Percentiles rank a stretch among this genome's conserved stretches.
These are phyloP conservation scores for Cercis canadensis DNA, from an alignment of 306 rosid species.

Conservation along the genomic window DNA sequence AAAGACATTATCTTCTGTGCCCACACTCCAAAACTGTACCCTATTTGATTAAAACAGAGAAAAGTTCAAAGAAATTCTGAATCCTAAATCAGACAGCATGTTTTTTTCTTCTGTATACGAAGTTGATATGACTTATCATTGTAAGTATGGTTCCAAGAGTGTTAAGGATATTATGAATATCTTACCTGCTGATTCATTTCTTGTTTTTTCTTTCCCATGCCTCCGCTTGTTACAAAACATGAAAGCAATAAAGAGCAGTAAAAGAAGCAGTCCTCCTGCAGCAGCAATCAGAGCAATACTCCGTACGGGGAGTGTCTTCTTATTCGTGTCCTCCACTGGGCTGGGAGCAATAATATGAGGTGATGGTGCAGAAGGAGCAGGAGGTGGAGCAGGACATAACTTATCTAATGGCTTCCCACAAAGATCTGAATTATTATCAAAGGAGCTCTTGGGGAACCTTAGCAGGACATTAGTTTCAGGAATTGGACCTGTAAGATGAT, in stretches of 20 bases:
- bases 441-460: slow-evolving; percentile 55
- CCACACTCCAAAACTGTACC: slow-evolving; percentile 47
- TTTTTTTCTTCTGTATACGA: background rate
- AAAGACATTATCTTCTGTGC: slow-evolving; percentile 46
- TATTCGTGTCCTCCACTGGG: slow-evolving; percentile 29
- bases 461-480: slow-evolving; percentile 58
- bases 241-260: slow-evolving; percentile 41
- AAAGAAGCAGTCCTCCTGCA: slow-evolving; percentile 41
- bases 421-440: slow-evolving; percentile 54
- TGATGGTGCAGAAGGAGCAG: slow-evolving; percentile 35
- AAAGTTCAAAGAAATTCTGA: slow-evolving; percentile 9
- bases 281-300: slow-evolving; percentile 46
- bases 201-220: slow-evolving; percentile 40
- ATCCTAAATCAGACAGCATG: slow-evolving; percentile 2
- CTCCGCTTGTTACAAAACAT: slow-evolving; percentile 39
- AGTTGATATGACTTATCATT: slow-evolving; percentile 6
- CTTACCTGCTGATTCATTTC: slow-evolving; percentile 48
- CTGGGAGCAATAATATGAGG: slow-evolving; percentile 26
- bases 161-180: slow-evolving; percentile 1
- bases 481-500: slow-evolving; percentile 61
- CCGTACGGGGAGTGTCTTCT: slow-evolving; percentile 38
- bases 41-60: slow-evolving; percentile 26
- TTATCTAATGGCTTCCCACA: slow-evolving; percentile 65
- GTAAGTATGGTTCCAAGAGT: background rate
- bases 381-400: slow-evolving; percentile 48